Percentiles rank a stretch among this genome's conserved stretches.
phyloP scores from a whole-genome alignment of 2,329 filamentous ascomycete genomes.

The Fusarium penzigii region DNA sequence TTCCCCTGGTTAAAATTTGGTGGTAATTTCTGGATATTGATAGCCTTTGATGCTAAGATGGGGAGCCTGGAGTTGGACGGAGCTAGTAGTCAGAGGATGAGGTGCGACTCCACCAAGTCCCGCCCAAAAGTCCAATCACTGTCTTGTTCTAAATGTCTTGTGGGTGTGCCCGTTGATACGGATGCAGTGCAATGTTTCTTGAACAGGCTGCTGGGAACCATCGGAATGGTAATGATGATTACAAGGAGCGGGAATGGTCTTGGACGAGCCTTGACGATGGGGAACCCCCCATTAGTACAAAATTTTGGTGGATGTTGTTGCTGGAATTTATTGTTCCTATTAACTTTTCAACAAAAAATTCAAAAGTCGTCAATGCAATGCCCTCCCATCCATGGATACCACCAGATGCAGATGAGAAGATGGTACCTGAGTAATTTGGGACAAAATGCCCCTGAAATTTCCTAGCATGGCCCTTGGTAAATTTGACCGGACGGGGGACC shows the following conservation, averaged over 20 bases:
- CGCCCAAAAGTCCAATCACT: not conserved
- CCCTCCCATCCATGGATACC: not conserved
- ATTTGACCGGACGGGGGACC: not conserved
- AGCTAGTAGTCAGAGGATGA: conserved; percentile 13
- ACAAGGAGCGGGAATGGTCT: not conserved
- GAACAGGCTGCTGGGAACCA: not conserved
- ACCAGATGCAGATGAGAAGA: no score
- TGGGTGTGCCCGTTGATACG: not conserved
- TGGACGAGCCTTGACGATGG: not conserved
- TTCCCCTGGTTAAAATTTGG: not conserved
- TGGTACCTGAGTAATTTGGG: not conserved
- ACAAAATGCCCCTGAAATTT: not conserved
- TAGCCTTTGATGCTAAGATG: conserved; percentile 24
- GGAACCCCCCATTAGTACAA: no score
- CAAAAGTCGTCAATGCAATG: not conserved
- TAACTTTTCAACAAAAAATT: no score
- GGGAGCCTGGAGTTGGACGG: conserved; percentile 19
- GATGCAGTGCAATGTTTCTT: not conserved
- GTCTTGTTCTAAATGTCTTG: not conserved
- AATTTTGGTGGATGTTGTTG: no score
- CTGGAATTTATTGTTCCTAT: no score
- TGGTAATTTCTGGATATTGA: conserved; percentile 16
- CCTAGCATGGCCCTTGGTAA: not conserved
- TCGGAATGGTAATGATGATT: not conserved
- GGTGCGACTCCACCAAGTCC: conserved; percentile 18